Percentiles rank a stretch among this genome's conserved stretches.
Conservation (phyloP, 108 stramenopile genomes). For the Stephanodiscus minutulus region DNA sequence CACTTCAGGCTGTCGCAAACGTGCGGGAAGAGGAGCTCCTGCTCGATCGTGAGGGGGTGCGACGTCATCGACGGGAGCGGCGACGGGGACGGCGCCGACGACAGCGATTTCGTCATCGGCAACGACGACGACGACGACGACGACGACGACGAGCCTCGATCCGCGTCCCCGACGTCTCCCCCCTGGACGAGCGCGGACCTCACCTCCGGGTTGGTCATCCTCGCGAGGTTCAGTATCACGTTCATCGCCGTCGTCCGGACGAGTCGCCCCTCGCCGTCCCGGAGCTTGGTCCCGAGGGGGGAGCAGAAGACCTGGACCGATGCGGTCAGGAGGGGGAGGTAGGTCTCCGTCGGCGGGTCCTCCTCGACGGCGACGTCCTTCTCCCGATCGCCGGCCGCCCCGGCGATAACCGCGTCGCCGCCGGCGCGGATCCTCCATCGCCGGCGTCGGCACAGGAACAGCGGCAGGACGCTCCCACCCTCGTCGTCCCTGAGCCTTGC, state of each 20-base stretch:
- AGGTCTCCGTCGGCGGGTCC: constrained; percentile 20
- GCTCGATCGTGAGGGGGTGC: constrained; percentile 29
- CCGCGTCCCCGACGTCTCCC: constrained; percentile 21
- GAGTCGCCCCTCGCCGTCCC: constrained; percentile 54
- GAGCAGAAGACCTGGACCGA: constrained; percentile 65
- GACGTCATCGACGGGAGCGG: not conserved
- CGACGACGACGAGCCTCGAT: constrained; percentile 18
- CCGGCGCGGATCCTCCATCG: not conserved
- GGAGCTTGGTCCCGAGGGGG: constrained; percentile 39
- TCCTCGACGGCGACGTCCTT: not conserved
- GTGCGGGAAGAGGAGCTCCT: constrained; percentile 37
- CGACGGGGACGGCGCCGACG: not conserved
- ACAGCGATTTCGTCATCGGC: not conserved
- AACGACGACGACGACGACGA: not conserved
- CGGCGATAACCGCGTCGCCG: constrained; percentile 1
- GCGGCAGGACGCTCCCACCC: constrained; percentile 29
- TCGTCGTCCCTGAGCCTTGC: constrained; percentile 59
- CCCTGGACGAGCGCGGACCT: constrained; percentile 52
- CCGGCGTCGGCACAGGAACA: constrained; percentile 45
- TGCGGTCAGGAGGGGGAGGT: constrained; percentile 71
- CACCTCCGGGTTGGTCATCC: constrained; percentile 56
- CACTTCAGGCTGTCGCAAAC: constrained; percentile 44
- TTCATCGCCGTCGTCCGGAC: constrained; percentile 68
- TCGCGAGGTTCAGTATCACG: constrained; percentile 67
- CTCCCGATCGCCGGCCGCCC: not conserved